Conservation (phyloP, 1,139 yeast genomes). For the Hanseniaspora uvarum region DNA sequence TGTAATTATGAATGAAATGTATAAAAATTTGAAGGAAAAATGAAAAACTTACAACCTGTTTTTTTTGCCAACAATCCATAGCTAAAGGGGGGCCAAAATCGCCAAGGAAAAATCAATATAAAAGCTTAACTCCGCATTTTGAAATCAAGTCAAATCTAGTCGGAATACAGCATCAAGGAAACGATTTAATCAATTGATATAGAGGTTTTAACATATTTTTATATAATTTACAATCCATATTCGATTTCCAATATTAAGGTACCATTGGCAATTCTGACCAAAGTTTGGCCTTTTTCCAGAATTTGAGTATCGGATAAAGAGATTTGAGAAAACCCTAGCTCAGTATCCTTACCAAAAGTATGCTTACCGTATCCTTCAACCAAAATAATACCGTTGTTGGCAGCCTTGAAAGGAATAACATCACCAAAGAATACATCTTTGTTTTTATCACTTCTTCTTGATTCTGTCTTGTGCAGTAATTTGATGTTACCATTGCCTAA, state of each 20-base stretch:
- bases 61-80: no score
- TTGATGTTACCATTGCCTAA: constrained; percentile 43
- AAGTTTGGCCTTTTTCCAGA: constrained; percentile 26
- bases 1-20: background rate
- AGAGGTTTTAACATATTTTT: background rate
- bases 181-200: no score
- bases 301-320: constrained; percentile 29
- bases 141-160: no score
- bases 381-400: constrained; percentile 47
- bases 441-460: constrained; percentile 42
- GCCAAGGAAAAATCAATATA: background rate
- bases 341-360: constrained; percentile 60
- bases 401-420: constrained; percentile 55
- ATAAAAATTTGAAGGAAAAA: background rate
- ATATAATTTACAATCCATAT: constrained; percentile 20
- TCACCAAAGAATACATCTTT: constrained; percentile 53
- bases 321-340: constrained; percentile 46
- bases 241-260: constrained; percentile 26
- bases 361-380: constrained; percentile 60
- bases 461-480: constrained; percentile 56
- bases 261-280: constrained; percentile 28
- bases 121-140: no score
- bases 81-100: no score
- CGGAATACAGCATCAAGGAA: no score
- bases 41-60: background rate